Percentiles rank a stretch among this genome's conserved stretches.
Conservation (phyloP, 2,329 filamentous ascomycete genomes). For the Akanthomyces lecanii region DNA sequence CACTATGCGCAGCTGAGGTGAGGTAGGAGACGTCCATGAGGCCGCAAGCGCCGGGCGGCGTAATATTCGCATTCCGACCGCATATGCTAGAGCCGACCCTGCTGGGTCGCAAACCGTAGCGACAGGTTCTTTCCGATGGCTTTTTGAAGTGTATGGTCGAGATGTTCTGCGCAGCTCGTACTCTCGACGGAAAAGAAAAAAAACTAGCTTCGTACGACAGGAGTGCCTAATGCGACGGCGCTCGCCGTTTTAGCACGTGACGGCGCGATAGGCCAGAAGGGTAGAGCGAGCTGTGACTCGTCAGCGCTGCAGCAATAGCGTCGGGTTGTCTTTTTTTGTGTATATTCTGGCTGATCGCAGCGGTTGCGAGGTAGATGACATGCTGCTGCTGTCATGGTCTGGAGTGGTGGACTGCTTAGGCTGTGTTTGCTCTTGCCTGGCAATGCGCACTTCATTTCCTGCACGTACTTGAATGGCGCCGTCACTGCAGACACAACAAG, state of each 20-base stretch:
- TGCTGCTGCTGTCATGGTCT: background rate
- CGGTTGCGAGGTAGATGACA: too few relatives aligned
- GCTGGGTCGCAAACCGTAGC: slow-evolving; percentile 10
- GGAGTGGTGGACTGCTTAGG: background rate
- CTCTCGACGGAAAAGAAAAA: background rate
- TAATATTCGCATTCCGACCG: slow-evolving; percentile 18
- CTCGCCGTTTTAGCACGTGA: slow-evolving; percentile 13
- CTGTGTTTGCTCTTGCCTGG: background rate
- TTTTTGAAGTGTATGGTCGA: too few relatives aligned
- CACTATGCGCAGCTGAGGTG: slow-evolving; percentile 11
- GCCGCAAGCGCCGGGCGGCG: slow-evolving; percentile 15
- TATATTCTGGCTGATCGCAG: too few relatives aligned
- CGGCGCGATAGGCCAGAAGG: slow-evolving; percentile 13
- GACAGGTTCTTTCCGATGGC: background rate
- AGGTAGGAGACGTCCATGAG: slow-evolving; percentile 10
- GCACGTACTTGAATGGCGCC: too few relatives aligned
- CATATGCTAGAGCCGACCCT: slow-evolving; percentile 17
- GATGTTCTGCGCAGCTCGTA: background rate
- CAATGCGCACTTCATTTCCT: too few relatives aligned
- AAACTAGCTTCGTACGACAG: background rate
- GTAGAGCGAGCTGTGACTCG: background rate
- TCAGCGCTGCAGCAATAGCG: background rate
- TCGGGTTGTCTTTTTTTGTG: background rate
- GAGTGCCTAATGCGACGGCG: slow-evolving; percentile 10
- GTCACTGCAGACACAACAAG: too few relatives aligned